Conservation (phyloP, 2,329 filamentous ascomycete genomes). For the Lachnellula hyalina region DNA sequence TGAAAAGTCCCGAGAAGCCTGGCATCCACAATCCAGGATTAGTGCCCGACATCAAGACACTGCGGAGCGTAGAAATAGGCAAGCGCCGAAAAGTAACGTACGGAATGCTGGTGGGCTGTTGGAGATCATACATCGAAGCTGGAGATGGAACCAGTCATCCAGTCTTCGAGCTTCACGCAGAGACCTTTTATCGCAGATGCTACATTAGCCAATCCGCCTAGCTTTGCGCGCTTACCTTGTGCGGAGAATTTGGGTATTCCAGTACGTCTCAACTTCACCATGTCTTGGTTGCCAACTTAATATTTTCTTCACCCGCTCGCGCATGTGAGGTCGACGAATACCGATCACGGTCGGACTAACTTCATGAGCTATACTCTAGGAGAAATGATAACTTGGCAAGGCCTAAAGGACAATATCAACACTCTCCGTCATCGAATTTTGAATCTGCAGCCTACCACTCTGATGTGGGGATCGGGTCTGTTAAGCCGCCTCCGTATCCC, state of each 20-base stretch:
- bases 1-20: no score
- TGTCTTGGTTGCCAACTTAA: slow-evolving; percentile 62
- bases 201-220: slow-evolving; percentile 76
- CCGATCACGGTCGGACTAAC: slow-evolving; percentile 55
- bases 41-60: not conserved
- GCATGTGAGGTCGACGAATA: slow-evolving; percentile 56
- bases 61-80: not conserved
- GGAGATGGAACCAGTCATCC: not conserved
- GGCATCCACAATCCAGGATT: not conserved
- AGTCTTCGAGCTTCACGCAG: no score
- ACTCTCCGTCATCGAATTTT: slow-evolving; percentile 68
- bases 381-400: slow-evolving; percentile 67
- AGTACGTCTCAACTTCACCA: slow-evolving; percentile 78
- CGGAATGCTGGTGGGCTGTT: not conserved
- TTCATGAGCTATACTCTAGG: slow-evolving; percentile 62
- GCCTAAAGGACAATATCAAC: slow-evolving; percentile 81
- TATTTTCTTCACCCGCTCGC: slow-evolving; percentile 63
- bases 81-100: not conserved
- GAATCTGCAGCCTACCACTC: slow-evolving; percentile 66
- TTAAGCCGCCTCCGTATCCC: slow-evolving; percentile 66
- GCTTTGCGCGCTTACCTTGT: slow-evolving; percentile 71
- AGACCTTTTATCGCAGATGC: slow-evolving; percentile 48
- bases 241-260: slow-evolving; percentile 72
- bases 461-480: slow-evolving; percentile 75
- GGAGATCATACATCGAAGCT: not conserved